phyloP scores from a whole-genome alignment of 1,139 yeast species.

The Meyerozyma smithsonii region DNA sequence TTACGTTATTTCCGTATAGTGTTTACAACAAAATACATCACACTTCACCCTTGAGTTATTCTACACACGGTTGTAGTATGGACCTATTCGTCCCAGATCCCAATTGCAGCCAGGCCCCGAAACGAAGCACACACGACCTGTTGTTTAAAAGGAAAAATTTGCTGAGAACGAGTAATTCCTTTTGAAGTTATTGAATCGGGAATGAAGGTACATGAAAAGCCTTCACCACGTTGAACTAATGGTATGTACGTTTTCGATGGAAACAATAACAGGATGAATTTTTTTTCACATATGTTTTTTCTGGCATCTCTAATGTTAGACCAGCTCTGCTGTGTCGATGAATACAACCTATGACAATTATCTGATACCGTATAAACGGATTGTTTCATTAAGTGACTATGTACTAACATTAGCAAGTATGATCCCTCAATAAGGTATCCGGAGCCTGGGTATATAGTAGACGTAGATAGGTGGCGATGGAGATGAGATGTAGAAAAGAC shows the following conservation, averaged over 20 bases:
- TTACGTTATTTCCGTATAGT: too few relatives aligned
- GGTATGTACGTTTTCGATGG: background rate
- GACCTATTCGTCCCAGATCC: too few relatives aligned
- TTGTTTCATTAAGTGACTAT: background rate
- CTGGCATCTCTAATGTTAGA: slow-evolving; percentile 21
- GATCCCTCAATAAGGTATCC: too few relatives aligned
- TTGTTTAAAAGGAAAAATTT: background rate
- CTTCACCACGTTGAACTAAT: background rate
- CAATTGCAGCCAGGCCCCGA: background rate
- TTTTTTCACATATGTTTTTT: slow-evolving; percentile 14
- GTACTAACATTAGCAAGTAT: too few relatives aligned
- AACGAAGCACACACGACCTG: background rate
- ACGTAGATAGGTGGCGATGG: background rate
- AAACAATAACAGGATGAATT: slow-evolving; percentile 12
- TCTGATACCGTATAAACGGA: slow-evolving; percentile 10
- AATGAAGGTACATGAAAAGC: background rate
- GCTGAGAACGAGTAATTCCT: too few relatives aligned
- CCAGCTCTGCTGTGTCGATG: slow-evolving; percentile 15
- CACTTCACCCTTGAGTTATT: too few relatives aligned
- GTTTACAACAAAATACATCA: too few relatives aligned
- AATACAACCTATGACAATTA: slow-evolving; percentile 15
- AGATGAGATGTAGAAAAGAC: background rate
- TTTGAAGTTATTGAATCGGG: too few relatives aligned
- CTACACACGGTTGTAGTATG: too few relatives aligned
- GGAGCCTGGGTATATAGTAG: background rate